phyloP scores from a whole-genome alignment of 23 red algal genomes.

The Gracilaria domingensis region DNA sequence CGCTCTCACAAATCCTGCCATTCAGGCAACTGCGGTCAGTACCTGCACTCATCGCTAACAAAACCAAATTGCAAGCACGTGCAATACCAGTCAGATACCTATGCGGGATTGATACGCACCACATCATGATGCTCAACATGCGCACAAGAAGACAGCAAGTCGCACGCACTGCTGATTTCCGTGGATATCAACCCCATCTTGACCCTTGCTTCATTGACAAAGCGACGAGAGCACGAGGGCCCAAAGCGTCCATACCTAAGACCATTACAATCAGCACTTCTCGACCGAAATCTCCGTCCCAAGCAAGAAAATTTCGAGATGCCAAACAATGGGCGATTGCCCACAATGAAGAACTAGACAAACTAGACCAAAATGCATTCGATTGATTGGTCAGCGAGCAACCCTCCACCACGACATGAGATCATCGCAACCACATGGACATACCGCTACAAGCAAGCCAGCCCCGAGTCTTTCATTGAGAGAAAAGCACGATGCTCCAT shows the following conservation, averaged over 20 bases:
- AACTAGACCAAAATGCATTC: conserved; percentile 10
- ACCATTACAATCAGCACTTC: neutral
- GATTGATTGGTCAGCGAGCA: conserved; percentile 6
- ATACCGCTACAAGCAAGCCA: conserved; percentile 37
- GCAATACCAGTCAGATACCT: neutral
- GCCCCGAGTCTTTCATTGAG: neutral
- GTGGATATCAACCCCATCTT: neutral
- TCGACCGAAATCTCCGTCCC: neutral
- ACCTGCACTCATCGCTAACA: neutral
- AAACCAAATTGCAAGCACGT: neutral
- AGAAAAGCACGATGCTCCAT: conserved; percentile 18
- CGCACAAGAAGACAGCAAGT: neutral
- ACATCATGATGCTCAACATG: neutral
- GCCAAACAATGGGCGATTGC: conserved; percentile 2
- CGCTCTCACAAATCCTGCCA: neutral
- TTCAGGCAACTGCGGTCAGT: neutral
- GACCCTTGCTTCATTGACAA: neutral
- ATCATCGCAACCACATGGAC: neutral
- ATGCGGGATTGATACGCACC: neutral
- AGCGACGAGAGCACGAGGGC: neutral
- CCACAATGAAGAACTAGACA: conserved; percentile 32
- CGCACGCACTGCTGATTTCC: neutral
- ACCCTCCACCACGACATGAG: neutral
- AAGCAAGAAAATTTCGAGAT: conserved; percentile 33
- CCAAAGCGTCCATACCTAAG: neutral